Conservation (phyloP, 164 flowering plant genomes). For the Berberis vulgaris region DNA sequence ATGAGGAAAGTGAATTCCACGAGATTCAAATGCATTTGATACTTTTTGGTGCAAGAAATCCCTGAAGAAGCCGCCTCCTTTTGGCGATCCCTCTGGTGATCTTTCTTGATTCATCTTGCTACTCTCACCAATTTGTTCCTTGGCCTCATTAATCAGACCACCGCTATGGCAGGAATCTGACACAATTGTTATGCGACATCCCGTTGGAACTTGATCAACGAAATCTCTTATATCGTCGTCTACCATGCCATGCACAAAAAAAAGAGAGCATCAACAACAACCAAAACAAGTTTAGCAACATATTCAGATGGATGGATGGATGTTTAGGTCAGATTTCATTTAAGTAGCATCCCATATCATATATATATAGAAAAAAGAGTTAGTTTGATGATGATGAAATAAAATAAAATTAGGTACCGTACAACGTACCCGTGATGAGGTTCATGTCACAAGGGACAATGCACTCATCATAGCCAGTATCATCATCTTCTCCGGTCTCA, state of each 20-base stretch:
- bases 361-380: background rate
- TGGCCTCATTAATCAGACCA: conserved; percentile 71
- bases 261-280: no score
- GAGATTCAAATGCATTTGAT: conserved; percentile 57
- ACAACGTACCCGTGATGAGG: conserved; percentile 67
- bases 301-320: no score
- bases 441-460: conserved; percentile 96
- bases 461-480: conserved; percentile 94
- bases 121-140: conserved; percentile 95
- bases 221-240: conserved; percentile 91
- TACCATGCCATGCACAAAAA: conserved; percentile 14
- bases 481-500: conserved; percentile 91
- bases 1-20: conserved; percentile 58
- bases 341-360: no score
- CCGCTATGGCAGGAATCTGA: conserved; percentile 98
- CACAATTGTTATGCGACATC: conserved; percentile 64
- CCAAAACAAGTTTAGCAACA: no score
- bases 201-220: conserved; percentile 60
- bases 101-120: conserved; percentile 19
- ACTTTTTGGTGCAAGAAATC: conserved; percentile 46
- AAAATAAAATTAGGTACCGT: background rate
- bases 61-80: conserved; percentile 33
- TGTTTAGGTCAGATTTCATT: no score
- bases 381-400: background rate
- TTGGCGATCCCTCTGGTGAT: conserved; percentile 8